Base-by-base conservation (phyloP, 2,329 filamentous ascomycete species). In the Sarocladium brachiariae region DNA sequence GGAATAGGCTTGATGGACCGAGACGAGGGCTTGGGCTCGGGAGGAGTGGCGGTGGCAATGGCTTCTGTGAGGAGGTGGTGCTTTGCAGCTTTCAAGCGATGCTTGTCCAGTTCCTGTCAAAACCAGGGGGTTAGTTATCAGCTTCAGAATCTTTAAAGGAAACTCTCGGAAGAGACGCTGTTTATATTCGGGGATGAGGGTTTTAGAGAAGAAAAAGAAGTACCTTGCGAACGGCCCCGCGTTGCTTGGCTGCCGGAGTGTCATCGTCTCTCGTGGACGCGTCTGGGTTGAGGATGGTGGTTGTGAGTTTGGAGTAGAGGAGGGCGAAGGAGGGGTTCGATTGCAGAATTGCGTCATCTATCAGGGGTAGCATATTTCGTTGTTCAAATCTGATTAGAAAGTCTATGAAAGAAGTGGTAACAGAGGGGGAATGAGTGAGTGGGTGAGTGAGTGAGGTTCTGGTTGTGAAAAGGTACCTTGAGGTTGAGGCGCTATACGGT, bases 321-420 rank as follows among this genome's bases (percentile, higher is more conserved):
- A 70, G 68, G n/a, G 77, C 75, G 57, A 84, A 85, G 19, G 77
- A 72, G 0, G 80, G 80, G 55, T 84, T 84, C 52, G 69, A 71
- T 49, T 72, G 63, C 1, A 85, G 62, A 16, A 84, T 66, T 0
- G 70, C 57, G 8, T 76, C 69, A 18, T 84, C 80, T 8, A 84
- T 64, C 0, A 78, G 79, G 0, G 81, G 81, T 2, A 84, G 64
- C 78, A 83, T 83, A 16, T 8, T 23, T n/a, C n/a, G n/a, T 30
- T 30, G 27, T 30, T 30, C 6, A 37, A 7, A n/a, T n/a, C 14
- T n/a, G 34, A 5, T 37, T 37, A n/a, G 34, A 18, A 8, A 9
- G 34, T 7, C 8, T 37, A 6, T 6, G 34, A 37, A 6, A 9
- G 34, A n/a, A 37, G 8, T 7, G 11, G 34, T 7, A 14, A 18